Evolutionary conservation across 352 stramenopile species (phyloP), one percentile per base, ranked within the genome.

Genomic region (Phytophthora pini): DNA sequence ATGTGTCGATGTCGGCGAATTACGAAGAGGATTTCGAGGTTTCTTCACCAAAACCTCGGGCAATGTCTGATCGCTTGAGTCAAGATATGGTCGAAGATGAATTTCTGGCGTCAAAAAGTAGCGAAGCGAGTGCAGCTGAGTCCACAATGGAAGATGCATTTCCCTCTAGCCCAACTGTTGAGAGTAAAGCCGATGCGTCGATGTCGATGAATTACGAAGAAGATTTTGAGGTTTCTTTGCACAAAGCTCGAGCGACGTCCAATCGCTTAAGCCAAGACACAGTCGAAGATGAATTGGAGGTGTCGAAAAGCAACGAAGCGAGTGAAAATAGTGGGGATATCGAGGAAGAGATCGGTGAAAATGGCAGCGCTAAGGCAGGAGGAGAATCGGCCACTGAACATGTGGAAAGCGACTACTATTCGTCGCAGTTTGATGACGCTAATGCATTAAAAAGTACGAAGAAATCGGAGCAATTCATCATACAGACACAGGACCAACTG

Each of bases 11-110:
- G 22, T 74, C 58, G 1, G 50, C 73, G 54, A 36, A 63, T 15
- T 82, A 81, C 22, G 74, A 83, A 11, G 79, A 89, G n/a, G 67
- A 80, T 31, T 89, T 87, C 29, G 74, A 80, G 17, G 62, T 32
- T 10, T 77, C 72, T 17, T 71, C 61, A 15, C 48, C 65, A 2
- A 66, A 72, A 17, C 24, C 29, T n/a, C 63, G 52, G 40, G 49
- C 22, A n/a, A 12, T 29, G 15, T 5, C 13, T 22, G 10, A 45
- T 49, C 26, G 5, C 17, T 39, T 43, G 8, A 47, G 34, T 20
- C 51, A 41, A 11, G 51, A 40, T n/a, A 48, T 7, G 5, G 24
- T 20, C 27, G 27, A 43, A 34, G 52, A 50, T 13, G 31, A 36
- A 36, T 12, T 36, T 36, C 7, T 4, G 31, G 31, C 9, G 9